Evolutionary conservation across 176 grass and related monocot genomes (phyloP).

Genomic region (Oryza brachyantha): DNA sequence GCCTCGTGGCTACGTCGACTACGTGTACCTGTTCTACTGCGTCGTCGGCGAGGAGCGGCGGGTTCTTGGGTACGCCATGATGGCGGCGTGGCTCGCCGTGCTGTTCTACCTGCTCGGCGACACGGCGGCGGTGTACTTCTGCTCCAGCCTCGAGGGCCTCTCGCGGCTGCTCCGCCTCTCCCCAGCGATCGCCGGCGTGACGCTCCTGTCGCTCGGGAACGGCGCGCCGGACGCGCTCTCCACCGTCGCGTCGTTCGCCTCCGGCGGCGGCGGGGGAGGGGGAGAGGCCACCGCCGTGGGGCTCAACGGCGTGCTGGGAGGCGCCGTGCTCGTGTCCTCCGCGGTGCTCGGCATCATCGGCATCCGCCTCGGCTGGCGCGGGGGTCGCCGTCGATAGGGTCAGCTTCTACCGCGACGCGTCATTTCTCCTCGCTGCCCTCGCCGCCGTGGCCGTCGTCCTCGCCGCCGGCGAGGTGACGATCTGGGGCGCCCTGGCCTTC

Average conservation of each 20-base stretch:
- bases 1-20: slow-evolving; percentile 50
- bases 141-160: slow-evolving; percentile 60
- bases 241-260: slow-evolving; percentile 53
- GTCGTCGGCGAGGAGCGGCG: slow-evolving; percentile 29
- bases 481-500: slow-evolving; percentile 50
- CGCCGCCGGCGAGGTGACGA: slow-evolving; percentile 41
- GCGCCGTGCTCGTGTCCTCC: slow-evolving; percentile 62
- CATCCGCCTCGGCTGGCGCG: slow-evolving; percentile 19
- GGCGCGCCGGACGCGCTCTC: slow-evolving; percentile 74
- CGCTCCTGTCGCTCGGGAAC: slow-evolving; percentile 72
- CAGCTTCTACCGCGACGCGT: slow-evolving; percentile 55
- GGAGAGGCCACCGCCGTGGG: slow-evolving; percentile 27
- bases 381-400: slow-evolving; percentile 33
- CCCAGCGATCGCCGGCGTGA: slow-evolving; percentile 64
- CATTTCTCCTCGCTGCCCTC: slow-evolving; percentile 56
- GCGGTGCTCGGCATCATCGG: slow-evolving; percentile 61
- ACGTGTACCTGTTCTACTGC: slow-evolving; percentile 62
- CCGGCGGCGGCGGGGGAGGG: background rate
- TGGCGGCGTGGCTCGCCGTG: slow-evolving; percentile 53
- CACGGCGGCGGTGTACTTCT: slow-evolving; percentile 79
- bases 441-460: slow-evolving; percentile 29
- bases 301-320: slow-evolving; percentile 61
- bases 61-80: slow-evolving; percentile 23
- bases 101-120: slow-evolving; percentile 78
- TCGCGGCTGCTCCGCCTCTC: slow-evolving; percentile 51